These are phyloP conservation scores for Mychonastes homosphaera DNA, from an alignment of 139 green algal species.

Conservation along the genomic window DNA sequence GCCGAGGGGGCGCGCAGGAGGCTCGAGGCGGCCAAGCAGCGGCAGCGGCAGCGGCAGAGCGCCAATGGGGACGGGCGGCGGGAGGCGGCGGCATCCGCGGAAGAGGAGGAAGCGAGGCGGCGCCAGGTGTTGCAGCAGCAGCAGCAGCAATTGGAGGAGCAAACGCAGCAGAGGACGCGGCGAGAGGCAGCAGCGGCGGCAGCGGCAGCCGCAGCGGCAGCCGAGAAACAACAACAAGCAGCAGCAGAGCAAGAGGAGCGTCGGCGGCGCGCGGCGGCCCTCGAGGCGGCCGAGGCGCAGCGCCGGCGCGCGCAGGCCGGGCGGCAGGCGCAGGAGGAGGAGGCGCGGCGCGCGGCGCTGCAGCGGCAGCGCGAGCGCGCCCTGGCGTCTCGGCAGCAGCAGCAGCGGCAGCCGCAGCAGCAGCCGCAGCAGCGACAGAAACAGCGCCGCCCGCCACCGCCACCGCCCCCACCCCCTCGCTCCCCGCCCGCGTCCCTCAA, in stretches of 20 bases:
- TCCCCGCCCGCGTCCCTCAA: too few species aligned
- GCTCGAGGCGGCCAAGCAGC: too few species aligned
- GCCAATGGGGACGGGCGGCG: neutral
- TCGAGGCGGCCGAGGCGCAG: neutral
- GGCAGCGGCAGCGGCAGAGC: constrained; percentile 5
- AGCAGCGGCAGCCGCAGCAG: constrained; percentile 1
- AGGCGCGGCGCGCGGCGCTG: too few species aligned
- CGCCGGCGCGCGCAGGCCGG: too few species aligned
- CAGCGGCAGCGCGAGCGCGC: neutral
- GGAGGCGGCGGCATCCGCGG: neutral
- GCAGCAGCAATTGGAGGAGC: neutral
- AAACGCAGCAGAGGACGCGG: neutral
- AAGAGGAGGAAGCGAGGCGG: neutral
- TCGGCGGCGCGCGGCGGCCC: neutral
- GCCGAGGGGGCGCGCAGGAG: too few species aligned
- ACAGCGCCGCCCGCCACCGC: constrained; percentile 2
- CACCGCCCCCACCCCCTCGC: too few species aligned
- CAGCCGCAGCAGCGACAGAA: constrained; percentile 11
- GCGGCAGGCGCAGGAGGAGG: neutral
- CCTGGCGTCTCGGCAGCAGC: neutral
- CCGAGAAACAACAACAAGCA: too few species aligned
- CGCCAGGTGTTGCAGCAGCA: too few species aligned
- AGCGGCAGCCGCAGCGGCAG: constrained; percentile 8
- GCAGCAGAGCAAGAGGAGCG: neutral
- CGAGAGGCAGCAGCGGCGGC: neutral